These are phyloP conservation scores for Syncephalis fuscata DNA, from an alignment of 371 early-diverging fungal species.

Conservation along the genomic window DNA sequence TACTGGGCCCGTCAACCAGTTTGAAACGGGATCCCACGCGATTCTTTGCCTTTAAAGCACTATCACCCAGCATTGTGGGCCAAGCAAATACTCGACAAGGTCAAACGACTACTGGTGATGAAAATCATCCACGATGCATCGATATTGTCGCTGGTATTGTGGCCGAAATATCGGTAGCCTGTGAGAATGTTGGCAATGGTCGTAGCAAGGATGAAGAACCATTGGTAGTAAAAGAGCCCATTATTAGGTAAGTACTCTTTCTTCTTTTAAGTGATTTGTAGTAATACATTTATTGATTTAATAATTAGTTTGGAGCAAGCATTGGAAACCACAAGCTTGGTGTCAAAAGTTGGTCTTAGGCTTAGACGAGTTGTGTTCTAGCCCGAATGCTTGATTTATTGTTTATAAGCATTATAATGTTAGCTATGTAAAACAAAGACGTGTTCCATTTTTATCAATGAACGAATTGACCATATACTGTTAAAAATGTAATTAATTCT, in stretches of 20 bases:
- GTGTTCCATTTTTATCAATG: too few species aligned
- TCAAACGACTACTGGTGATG: not conserved
- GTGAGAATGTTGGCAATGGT: constrained; percentile 3
- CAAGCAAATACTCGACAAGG: constrained; percentile 12
- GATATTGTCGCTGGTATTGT: constrained; percentile 7
- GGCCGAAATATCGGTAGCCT: constrained; percentile 11
- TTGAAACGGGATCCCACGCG: constrained; percentile 14
- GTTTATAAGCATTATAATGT: too few species aligned
- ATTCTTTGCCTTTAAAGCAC: constrained; percentile 12
- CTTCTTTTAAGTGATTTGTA: not conserved
- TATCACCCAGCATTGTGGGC: constrained; percentile 15
- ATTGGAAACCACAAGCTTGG: constrained; percentile 4
- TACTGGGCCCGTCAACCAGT: constrained; percentile 6
- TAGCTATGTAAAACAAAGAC: too few species aligned
- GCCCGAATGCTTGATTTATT: too few species aligned
- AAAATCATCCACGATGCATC: constrained; percentile 2
- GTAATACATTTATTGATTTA: not conserved
- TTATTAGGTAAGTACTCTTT: constrained; percentile 4
- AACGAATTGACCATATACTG: too few species aligned
- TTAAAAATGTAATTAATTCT: too few species aligned
- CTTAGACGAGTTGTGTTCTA: constrained; percentile 4
- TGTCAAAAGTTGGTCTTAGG: constrained; percentile 6
- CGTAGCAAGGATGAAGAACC: not conserved
- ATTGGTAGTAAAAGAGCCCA: constrained; percentile 6
- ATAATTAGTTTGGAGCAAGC: constrained; percentile 6